Evolutionary conservation across 2,329 filamentous ascomycete species (phyloP).

Genomic region (Verticillium longisporum): DNA sequence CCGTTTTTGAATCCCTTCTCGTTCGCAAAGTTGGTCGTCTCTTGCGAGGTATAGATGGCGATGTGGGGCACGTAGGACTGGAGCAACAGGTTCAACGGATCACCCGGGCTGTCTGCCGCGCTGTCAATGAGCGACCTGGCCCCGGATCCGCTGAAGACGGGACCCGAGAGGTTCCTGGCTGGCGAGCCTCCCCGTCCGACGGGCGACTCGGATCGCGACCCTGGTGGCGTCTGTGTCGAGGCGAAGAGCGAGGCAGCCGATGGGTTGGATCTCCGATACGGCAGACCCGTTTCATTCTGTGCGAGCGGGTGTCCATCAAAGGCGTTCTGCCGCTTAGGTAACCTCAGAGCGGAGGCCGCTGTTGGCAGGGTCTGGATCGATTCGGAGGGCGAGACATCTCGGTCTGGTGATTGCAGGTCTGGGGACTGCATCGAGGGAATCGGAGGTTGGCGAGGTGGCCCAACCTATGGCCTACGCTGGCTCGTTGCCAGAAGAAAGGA

Average conservation of each 20-base stretch:
- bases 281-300: constrained; percentile 45
- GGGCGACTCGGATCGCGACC: constrained; percentile 62
- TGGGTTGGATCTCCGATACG: constrained; percentile 47
- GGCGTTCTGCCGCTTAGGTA: constrained; percentile 56
- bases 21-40: constrained; percentile 72
- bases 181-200: constrained; percentile 48
- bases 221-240: constrained; percentile 60
- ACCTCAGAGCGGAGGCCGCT: constrained; percentile 51
- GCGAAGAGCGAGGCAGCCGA: constrained; percentile 57
- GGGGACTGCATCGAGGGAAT: constrained; percentile 58
- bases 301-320: constrained; percentile 38
- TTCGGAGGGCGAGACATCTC: constrained; percentile 58
- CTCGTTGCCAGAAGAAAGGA: neutral
- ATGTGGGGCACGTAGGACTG: constrained; percentile 86
- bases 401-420: constrained; percentile 45
- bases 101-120: constrained; percentile 38
- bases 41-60: constrained; percentile 76
- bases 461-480: neutral
- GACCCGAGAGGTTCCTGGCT: constrained; percentile 49
- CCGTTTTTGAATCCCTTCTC: constrained; percentile 82
- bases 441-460: neutral
- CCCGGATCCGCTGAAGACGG: constrained; percentile 45
- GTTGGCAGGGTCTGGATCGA: constrained; percentile 64
- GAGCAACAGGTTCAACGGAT: constrained; percentile 62
- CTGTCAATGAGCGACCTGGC: constrained; percentile 37